Conservation (phyloP, 2,329 filamentous ascomycete genomes). For the Meredithiella fracta region DNA sequence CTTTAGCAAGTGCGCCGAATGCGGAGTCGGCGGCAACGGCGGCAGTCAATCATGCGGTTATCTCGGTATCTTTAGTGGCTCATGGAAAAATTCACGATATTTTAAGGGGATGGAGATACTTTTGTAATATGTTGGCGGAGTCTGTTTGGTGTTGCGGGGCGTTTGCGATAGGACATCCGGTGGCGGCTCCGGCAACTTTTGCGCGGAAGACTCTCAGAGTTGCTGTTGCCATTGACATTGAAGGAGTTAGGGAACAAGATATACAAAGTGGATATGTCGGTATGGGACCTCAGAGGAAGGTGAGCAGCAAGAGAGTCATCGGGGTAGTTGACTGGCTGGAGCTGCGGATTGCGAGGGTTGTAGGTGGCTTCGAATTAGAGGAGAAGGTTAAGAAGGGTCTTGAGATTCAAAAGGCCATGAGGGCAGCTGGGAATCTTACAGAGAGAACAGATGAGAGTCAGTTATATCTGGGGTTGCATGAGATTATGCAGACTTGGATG, state of each 20-base stretch:
- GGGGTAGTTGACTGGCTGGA: not conserved
- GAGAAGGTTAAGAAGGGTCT: not conserved
- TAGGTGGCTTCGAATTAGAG: not conserved
- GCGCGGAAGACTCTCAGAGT: not conserved
- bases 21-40: not conserved
- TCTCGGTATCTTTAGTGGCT: not conserved
- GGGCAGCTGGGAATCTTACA: not conserved
- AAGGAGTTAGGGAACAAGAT: not conserved
- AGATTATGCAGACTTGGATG: constrained; percentile 1
- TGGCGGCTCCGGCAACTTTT: not conserved
- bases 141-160: not conserved
- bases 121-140: not conserved
- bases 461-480: not conserved
- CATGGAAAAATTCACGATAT: not conserved
- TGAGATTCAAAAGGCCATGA: not conserved
- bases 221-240: not conserved
- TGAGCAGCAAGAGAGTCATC: not conserved
- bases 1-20: not conserved
- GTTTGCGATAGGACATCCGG: constrained; percentile 1
- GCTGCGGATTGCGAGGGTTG: not conserved
- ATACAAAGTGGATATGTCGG: not conserved
- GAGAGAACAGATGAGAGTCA: not conserved
- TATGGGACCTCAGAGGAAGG: not conserved
- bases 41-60: not conserved
- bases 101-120: not conserved